Evolutionary conservation across 257 asterid species (phyloP).

Genomic region (Solanum chmielewskii): DNA sequence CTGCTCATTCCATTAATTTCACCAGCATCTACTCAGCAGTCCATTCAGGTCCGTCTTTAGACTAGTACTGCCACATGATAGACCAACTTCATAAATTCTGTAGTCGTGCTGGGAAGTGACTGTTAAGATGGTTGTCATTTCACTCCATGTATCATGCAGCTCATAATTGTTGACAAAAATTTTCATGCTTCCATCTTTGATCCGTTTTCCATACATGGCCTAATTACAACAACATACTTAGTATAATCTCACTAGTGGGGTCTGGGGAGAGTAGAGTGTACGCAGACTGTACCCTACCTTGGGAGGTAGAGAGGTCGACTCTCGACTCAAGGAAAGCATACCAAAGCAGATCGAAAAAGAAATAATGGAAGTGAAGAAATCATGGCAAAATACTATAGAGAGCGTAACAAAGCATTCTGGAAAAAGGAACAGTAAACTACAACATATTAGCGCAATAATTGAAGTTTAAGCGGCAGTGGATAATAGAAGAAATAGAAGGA

Average conservation of each 20-base stretch:
- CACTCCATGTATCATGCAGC: neutral
- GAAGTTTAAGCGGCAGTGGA: neutral
- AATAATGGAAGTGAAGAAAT: neutral
- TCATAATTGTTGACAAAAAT: neutral
- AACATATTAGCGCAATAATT: neutral
- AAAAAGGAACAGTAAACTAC: neutral
- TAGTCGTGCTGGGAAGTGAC: neutral
- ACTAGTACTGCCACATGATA: neutral
- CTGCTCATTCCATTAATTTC: conserved; percentile 69
- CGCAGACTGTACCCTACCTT: neutral
- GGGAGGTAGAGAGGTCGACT: neutral
- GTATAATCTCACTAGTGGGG: neutral
- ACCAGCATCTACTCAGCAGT: conserved; percentile 94
- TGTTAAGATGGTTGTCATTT: neutral
- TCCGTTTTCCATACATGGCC: neutral
- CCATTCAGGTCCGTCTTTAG: conserved; percentile 51
- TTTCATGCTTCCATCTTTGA: neutral
- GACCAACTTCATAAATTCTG: neutral
- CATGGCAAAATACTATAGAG: neutral
- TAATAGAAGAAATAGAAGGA: neutral
- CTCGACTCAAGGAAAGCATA: neutral
- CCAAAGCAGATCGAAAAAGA: neutral
- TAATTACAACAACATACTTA: neutral
- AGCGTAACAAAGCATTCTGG: neutral
- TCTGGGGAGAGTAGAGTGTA: neutral